Percentiles rank a stretch among this genome's conserved stretches.
Conservation (phyloP, 108 stramenopile genomes). For the Nannochloropsis salina region DNA sequence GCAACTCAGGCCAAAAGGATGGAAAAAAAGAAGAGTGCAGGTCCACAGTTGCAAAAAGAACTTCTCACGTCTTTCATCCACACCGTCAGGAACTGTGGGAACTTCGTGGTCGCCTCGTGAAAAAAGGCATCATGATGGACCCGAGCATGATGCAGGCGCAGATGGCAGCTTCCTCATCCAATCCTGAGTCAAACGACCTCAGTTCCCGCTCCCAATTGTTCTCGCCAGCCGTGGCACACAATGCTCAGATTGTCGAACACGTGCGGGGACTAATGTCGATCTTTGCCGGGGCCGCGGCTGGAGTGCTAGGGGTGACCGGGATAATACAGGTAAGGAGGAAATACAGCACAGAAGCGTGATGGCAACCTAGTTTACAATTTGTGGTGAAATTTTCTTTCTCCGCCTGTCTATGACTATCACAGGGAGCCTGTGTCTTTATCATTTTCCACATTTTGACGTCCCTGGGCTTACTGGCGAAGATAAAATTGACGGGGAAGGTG, state of each 20-base stretch:
- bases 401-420: neutral
- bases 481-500: slow-evolving; percentile 12
- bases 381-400: neutral
- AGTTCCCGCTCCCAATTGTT: slow-evolving; percentile 1
- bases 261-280: neutral
- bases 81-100: too few relatives aligned
- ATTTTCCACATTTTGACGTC: neutral
- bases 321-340: neutral
- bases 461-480: neutral
- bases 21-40: too few relatives aligned
- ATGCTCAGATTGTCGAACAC: neutral
- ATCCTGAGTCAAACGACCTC: neutral
- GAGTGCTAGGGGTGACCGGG: neutral
- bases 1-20: too few relatives aligned
- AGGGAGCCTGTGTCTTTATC: neutral
- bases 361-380: too few relatives aligned
- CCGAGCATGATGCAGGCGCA: neutral
- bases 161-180: neutral
- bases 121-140: neutral
- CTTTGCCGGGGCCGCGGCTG: slow-evolving; percentile 6
- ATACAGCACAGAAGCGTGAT: neutral
- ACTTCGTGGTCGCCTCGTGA: neutral
- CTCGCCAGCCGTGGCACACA: neutral
- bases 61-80: too few relatives aligned
- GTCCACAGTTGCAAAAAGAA: too few relatives aligned